Conservation (phyloP, 2,329 filamentous ascomycete genomes). For the Immersiporthe knoxdaviesiana region DNA sequence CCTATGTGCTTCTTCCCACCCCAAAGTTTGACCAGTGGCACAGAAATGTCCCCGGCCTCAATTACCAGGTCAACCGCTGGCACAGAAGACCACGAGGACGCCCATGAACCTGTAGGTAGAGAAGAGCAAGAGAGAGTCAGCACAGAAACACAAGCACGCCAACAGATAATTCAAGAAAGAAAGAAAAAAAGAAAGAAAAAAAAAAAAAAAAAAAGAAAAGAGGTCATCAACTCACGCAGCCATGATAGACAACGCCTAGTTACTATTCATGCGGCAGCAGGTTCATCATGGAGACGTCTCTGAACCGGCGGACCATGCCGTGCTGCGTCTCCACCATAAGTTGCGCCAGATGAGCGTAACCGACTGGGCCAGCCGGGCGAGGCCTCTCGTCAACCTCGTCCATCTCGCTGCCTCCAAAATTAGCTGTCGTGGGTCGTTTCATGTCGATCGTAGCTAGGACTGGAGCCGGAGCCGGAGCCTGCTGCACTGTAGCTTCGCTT, state of each 20-base stretch:
- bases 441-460: background rate
- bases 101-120: background rate
- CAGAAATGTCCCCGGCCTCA: no score
- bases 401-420: background rate
- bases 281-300: slow-evolving; percentile 24
- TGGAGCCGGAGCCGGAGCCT: no score
- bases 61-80: background rate
- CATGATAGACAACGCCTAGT: slow-evolving; percentile 37
- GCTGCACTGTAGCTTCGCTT: background rate
- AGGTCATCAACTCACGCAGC: slow-evolving; percentile 33
- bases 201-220: no score
- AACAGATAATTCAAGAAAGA: no score
- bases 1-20: no score
- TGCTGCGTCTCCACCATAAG: slow-evolving; percentile 25
- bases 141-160: background rate
- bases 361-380: slow-evolving; percentile 3
- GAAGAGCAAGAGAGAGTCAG: background rate
- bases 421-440: background rate
- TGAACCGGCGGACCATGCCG: slow-evolving; percentile 24
- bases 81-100: background rate
- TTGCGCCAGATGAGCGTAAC: slow-evolving; percentile 24
- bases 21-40: no score
- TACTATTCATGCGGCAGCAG: slow-evolving; percentile 34
- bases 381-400: no score
- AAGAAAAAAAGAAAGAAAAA: background rate